Percentiles rank a stretch among this genome's conserved stretches.
Evolutionary conservation across 768 basidiomycete species (phyloP).

Genomic region (Leucosporidium creatinivorum): DNA sequence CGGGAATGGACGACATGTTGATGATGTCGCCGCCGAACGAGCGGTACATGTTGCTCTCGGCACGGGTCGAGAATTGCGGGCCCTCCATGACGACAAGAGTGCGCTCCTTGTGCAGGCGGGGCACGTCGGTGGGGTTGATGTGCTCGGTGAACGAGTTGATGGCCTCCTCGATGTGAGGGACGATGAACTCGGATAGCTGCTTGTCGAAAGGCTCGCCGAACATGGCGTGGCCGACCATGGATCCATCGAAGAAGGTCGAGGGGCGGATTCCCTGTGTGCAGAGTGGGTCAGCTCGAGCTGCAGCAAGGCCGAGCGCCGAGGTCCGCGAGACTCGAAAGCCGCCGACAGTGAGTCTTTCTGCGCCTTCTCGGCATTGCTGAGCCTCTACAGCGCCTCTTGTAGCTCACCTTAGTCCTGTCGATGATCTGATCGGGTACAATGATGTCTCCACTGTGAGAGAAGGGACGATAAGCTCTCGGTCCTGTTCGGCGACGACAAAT

Average conservation of each 20-base stretch:
- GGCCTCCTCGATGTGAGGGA: slow-evolving; percentile 56
- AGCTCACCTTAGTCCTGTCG: slow-evolving; percentile 72
- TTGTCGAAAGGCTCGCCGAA: slow-evolving; percentile 60
- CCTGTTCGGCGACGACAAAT: not conserved
- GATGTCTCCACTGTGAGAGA: slow-evolving; percentile 56
- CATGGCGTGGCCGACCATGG: slow-evolving; percentile 80
- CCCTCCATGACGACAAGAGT: slow-evolving; percentile 95
- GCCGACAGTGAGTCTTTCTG: too few relatives aligned
- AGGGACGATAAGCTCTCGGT: not conserved
- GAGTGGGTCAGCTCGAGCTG: not conserved
- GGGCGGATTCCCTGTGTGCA: slow-evolving; percentile 60
- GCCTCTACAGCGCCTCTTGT: not conserved
- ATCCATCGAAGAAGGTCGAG: slow-evolving; percentile 70
- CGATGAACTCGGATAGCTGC: slow-evolving; percentile 59
- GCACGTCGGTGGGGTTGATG: slow-evolving; percentile 34
- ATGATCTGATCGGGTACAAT: slow-evolving; percentile 85
- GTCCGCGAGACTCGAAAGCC: too few relatives aligned
- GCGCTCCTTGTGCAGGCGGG: slow-evolving; percentile 63
- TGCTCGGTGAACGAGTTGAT: slow-evolving; percentile 51
- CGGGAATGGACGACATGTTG: slow-evolving; percentile 95
- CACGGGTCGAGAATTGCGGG: slow-evolving; percentile 87
- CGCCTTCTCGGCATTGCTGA: too few relatives aligned
- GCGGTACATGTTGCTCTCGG: slow-evolving; percentile 90
- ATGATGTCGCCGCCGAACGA: slow-evolving; percentile 87
- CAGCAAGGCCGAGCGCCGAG: too few relatives aligned